These are phyloP conservation scores for Byssochlamys sp. DNA, from an alignment of 2,329 filamentous ascomycete genomes.

Conservation along the genomic window DNA sequence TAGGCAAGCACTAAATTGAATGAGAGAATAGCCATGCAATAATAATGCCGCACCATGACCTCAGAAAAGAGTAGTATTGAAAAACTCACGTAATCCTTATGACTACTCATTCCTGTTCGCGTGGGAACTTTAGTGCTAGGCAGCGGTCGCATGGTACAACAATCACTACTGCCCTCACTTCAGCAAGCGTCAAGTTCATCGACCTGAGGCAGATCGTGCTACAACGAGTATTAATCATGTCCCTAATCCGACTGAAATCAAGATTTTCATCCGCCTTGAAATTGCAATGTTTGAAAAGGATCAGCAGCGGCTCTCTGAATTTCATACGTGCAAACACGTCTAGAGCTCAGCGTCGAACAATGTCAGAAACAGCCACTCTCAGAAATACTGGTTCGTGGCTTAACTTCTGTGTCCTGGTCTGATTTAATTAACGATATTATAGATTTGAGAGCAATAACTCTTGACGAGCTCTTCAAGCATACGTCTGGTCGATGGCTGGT, in stretches of 20 bases:
- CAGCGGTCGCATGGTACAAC: not conserved
- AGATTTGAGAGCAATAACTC: not conserved
- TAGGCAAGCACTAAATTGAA: no score
- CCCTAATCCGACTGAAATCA: not conserved
- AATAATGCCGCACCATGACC: no score
- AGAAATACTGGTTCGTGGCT: not conserved
- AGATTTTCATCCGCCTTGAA: not conserved
- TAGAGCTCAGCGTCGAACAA: not conserved
- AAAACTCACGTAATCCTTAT: no score
- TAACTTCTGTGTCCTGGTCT: not conserved
- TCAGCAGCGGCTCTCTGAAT: not conserved
- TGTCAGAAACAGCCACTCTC: not conserved
- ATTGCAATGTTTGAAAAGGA: not conserved
- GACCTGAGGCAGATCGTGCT: not conserved
- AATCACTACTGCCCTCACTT: not conserved
- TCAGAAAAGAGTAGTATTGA: no score
- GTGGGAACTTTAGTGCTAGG: not conserved
- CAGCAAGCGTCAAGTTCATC: not conserved
- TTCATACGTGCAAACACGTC: not conserved
- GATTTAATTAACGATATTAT: not conserved
- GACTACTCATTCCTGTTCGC: no score
- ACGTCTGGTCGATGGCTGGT: slow-evolving; percentile 22
- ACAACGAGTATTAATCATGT: not conserved
- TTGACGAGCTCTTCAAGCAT: slow-evolving; percentile 16
- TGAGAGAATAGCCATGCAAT: no score